These are phyloP conservation scores for Puccinia hordei DNA, from an alignment of 1,284 basidiomycete species.

Conservation along the genomic window DNA sequence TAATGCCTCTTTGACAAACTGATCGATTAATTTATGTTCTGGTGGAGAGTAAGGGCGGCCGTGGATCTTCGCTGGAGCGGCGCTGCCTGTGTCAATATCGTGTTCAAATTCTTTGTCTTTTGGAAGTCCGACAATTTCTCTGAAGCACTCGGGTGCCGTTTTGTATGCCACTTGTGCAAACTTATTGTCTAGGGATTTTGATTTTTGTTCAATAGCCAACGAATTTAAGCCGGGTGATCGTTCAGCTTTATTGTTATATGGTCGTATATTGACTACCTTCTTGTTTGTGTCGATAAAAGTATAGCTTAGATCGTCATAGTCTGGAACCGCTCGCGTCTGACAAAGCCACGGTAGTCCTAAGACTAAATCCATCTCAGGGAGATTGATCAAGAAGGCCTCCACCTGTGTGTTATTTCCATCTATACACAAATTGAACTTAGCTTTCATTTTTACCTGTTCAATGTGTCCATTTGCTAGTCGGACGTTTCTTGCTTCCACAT, in stretches of 20 bases:
- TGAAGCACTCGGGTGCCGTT: not conserved
- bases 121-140: not conserved
- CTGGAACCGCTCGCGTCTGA: not conserved
- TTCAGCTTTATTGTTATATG: not conserved
- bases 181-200: not conserved
- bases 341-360: constrained; percentile 4
- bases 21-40: not conserved
- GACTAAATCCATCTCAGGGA: constrained; percentile 3
- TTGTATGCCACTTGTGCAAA: not conserved
- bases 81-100: not conserved
- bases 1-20: not conserved
- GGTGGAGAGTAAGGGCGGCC: not conserved
- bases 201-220: no score
- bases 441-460: not conserved
- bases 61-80: not conserved
- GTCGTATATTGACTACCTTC: not conserved
- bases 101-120: not conserved
- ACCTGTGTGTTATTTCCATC: no score
- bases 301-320: not conserved
- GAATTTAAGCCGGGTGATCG: no score
- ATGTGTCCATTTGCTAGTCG: not conserved
- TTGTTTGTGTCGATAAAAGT: not conserved
- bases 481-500: no score
- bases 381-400: not conserved
- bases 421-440: not conserved